A percentile compares a stretch with the other conserved stretches of the same genome.
phyloP scores from a whole-genome alignment of 2,329 filamentous ascomycete species.

The Pseudogymnoascus pannorum region DNA sequence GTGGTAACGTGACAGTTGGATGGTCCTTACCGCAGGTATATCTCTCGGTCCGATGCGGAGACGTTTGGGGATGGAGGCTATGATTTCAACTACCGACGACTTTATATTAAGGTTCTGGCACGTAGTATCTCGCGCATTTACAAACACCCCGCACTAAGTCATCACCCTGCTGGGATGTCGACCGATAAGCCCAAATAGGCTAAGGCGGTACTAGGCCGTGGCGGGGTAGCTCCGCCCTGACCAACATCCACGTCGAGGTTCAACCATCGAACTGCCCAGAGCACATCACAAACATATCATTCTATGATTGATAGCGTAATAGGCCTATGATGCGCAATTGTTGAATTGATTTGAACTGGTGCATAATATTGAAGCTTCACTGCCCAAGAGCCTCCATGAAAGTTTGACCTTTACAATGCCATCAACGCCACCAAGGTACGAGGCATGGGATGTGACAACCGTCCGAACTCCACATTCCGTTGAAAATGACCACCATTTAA shows the following conservation, averaged over 20 bases:
- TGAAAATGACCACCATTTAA: neutral
- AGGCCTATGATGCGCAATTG: neutral
- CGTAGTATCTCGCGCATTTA: neutral
- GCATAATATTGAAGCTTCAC: neutral
- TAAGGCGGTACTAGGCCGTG: neutral
- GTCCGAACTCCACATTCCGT: neutral
- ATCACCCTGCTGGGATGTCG: constrained; percentile 2
- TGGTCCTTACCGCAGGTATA: neutral
- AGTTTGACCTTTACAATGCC: neutral
- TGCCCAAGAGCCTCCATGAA: neutral
- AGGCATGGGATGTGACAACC: neutral
- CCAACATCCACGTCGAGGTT: neutral
- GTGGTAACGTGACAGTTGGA: neutral
- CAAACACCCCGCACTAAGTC: constrained; percentile 3
- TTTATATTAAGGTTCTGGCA: neutral
- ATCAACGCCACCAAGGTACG: neutral
- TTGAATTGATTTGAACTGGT: neutral
- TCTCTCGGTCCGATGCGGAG: neutral
- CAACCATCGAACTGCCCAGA: neutral
- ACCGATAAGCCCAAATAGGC: constrained; percentile 5
- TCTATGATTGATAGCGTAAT: neutral
- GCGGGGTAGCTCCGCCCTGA: constrained; percentile 1
- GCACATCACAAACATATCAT: neutral
- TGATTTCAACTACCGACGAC: neutral
- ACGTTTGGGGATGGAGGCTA: neutral